These are phyloP conservation scores for Leptodontidium sp. DNA, from an alignment of 2,329 filamentous ascomycete genomes.

Conservation along the genomic window DNA sequence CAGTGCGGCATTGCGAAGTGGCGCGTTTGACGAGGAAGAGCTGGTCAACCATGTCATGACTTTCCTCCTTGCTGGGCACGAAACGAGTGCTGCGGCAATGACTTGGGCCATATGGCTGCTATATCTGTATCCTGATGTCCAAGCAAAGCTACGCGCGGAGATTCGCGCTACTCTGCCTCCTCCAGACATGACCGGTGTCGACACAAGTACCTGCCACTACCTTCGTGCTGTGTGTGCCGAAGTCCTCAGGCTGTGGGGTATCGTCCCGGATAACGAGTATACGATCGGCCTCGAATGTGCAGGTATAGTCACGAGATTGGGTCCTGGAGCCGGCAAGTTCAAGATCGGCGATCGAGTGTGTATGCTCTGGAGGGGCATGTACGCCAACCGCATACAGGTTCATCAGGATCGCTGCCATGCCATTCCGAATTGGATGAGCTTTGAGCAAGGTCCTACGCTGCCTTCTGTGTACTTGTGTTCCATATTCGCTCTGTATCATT, in stretches of 20 bases:
- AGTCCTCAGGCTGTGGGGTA: no score
- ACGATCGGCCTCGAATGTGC: no score
- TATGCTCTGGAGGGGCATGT: no score
- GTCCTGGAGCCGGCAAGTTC: no score
- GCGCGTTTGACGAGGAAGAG: conserved; percentile 77
- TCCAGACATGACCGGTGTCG: no score
- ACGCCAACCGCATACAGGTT: no score
- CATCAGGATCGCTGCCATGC: no score
- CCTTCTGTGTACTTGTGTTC: neutral
- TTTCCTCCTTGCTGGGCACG: conserved; percentile 82
- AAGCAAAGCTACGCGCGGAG: conserved; percentile 67
- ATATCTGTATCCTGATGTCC: conserved; percentile 63
- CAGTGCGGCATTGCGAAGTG: conserved; percentile 78
- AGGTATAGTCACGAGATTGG: no score
- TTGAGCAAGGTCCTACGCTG: neutral
- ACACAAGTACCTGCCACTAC: no score
- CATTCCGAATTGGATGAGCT: neutral
- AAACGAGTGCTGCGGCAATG: conserved; percentile 78
- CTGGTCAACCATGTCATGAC: conserved; percentile 89
- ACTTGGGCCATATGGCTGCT: conserved; percentile 75
- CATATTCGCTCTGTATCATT: neutral
- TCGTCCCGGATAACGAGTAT: no score
- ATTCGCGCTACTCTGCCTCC: conserved; percentile 55
- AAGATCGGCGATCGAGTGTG: no score
- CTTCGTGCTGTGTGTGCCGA: no score